Conservation (phyloP, 768 basidiomycete species). For the Boletellus emodensis region DNA sequence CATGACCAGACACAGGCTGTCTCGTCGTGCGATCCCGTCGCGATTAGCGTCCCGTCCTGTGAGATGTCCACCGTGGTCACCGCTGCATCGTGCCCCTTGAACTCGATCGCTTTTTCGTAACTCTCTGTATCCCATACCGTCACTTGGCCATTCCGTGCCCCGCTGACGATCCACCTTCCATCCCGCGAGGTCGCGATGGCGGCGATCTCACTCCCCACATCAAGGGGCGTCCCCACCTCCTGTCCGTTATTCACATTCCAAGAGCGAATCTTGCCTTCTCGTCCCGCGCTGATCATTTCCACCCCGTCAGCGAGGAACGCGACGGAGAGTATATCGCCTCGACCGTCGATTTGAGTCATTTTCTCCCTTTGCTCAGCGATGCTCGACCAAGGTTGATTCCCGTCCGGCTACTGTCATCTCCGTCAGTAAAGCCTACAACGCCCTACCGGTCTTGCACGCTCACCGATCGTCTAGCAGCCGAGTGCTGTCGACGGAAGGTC, state of each 20-base stretch:
- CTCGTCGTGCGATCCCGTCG: background rate
- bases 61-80: constrained; percentile 8
- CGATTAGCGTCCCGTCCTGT: constrained; percentile 7
- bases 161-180: background rate
- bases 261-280: background rate
- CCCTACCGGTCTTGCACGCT: no score
- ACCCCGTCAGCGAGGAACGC: background rate
- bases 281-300: background rate
- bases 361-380: no score
- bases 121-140: background rate
- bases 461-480: no score
- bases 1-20: background rate
- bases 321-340: background rate
- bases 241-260: background rate
- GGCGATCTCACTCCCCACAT: background rate
- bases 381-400: no score
- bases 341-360: background rate
- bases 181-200: background rate
- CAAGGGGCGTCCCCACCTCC: background rate
- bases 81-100: background rate
- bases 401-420: no score
- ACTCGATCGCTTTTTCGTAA: no score
- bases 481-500: no score
- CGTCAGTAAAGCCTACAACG: no score
- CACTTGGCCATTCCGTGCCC: background rate